A percentile compares a stretch with the other conserved stretches of the same genome.
phyloP scores from a whole-genome alignment of 2,329 filamentous ascomycete species.

The Podosphaera fusca region DNA sequence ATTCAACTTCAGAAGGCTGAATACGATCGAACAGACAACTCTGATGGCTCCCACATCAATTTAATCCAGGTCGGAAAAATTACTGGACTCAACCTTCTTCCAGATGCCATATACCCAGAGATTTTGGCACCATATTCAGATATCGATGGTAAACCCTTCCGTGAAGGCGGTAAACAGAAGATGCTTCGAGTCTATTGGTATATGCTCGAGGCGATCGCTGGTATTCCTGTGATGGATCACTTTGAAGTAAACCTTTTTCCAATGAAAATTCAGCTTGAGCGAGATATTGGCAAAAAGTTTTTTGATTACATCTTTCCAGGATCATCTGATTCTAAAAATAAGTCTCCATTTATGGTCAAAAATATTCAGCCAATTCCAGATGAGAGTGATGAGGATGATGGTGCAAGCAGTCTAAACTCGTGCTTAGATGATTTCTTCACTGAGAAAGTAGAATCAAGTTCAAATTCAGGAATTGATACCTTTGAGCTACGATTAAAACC shows the following conservation, averaged over 20 bases:
- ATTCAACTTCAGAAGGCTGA: slow-evolving; percentile 77
- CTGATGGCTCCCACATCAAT: slow-evolving; percentile 90
- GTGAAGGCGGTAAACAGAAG: slow-evolving; percentile 39
- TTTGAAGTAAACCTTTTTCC: slow-evolving; percentile 91
- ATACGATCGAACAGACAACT: slow-evolving; percentile 91
- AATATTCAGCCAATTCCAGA: slow-evolving; percentile 22
- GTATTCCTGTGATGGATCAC: slow-evolving; percentile 89
- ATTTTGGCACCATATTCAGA: slow-evolving; percentile 85
- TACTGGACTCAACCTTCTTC: slow-evolving; percentile 70
- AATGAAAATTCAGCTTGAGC: slow-evolving; percentile 80
- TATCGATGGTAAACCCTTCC: slow-evolving; percentile 28
- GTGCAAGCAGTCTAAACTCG: slow-evolving; percentile 13
- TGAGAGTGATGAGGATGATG: slow-evolving; percentile 14
- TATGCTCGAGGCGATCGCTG: slow-evolving; percentile 93
- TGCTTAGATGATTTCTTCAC: slow-evolving; percentile 3
- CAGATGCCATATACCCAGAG: slow-evolving; percentile 79
- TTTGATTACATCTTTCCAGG: slow-evolving; percentile 97
- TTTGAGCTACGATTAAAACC: slow-evolving; percentile 66
- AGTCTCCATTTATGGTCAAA: slow-evolving; percentile 37
- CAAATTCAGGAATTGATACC: slow-evolving; percentile 42
- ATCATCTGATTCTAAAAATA: slow-evolving; percentile 31
- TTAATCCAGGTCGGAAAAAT: slow-evolving; percentile 71
- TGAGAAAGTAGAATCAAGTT: slow-evolving; percentile 26
- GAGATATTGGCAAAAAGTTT: slow-evolving; percentile 72
- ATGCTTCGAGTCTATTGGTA: slow-evolving; percentile 95